Evolutionary conservation across 208 protist genomes (phyloP).

Genomic region (Wallacemonas rigidus): DNA sequence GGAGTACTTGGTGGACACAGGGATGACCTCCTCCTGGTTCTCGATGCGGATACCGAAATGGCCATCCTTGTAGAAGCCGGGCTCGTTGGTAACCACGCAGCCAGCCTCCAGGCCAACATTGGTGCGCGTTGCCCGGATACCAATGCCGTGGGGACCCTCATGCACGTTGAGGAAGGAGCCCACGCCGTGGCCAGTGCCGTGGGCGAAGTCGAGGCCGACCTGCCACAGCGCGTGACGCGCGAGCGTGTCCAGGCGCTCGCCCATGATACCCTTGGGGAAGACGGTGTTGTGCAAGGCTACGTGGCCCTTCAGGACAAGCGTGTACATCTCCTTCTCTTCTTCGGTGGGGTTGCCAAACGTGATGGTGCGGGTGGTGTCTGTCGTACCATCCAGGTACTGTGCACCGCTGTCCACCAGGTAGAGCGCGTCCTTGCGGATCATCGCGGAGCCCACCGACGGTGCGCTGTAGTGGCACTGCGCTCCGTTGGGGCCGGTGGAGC

Average conservation of each 20-base stretch:
- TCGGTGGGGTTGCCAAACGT: conserved; percentile 78
- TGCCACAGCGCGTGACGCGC: conserved; percentile 93
- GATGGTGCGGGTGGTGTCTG: conserved; percentile 96
- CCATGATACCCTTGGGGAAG: conserved; percentile 89
- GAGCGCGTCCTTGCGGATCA: conserved; percentile 69
- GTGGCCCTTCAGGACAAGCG: conserved; percentile 96
- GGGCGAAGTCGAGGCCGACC: conserved; percentile 94
- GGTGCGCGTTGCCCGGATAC: conserved; percentile 43
- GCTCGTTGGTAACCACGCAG: conserved; percentile 91
- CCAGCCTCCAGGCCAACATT: conserved; percentile 56
- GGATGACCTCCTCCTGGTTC: conserved; percentile 94
- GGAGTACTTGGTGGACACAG: conserved; percentile 52
- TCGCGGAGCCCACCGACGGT: conserved; percentile 47
- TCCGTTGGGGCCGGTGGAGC: conserved; percentile 86
- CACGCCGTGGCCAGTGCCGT: conserved; percentile 97
- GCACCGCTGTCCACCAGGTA: conserved; percentile 96
- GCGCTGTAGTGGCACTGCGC: conserved; percentile 96
- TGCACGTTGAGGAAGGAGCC: conserved; percentile 97
- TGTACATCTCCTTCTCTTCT: conserved; percentile 92
- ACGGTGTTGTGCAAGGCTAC: conserved; percentile 79
- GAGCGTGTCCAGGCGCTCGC: conserved; percentile 87
- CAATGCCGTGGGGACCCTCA: conserved; percentile 92
- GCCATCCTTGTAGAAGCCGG: conserved; percentile 98
- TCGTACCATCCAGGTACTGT: conserved; percentile 96
- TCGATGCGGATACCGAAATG: conserved; percentile 98